These are phyloP conservation scores for Jaltomata sinuosa DNA, from an alignment of 257 asterid genomes.

Conservation along the genomic window DNA sequence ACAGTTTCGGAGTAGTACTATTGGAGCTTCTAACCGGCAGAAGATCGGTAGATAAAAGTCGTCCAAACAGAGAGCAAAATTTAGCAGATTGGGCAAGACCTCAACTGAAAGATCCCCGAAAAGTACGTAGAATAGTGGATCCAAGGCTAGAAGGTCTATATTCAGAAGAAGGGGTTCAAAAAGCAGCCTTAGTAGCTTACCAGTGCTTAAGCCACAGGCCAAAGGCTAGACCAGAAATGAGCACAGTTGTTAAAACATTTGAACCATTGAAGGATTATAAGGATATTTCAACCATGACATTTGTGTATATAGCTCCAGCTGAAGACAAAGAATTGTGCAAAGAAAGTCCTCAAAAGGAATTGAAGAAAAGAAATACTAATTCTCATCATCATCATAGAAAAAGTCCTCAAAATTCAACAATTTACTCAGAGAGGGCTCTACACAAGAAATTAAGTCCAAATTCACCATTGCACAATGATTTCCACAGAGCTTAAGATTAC, in stretches of 20 bases:
- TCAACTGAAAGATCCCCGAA: constrained; percentile 1
- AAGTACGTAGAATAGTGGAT: constrained; percentile 12
- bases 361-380: background rate
- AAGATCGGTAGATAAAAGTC: constrained; percentile 9
- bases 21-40: constrained; percentile 15
- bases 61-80: constrained; percentile 12
- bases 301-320: constrained; percentile 13
- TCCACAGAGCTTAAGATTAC: background rate
- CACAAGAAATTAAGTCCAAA: background rate
- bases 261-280: constrained; percentile 18
- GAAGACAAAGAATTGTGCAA: constrained; percentile 23
- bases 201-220: constrained; percentile 26
- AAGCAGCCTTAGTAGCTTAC: constrained; percentile 24
- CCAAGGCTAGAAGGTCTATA: constrained; percentile 19
- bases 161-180: constrained; percentile 18
- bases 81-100: constrained; percentile 20
- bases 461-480: background rate
- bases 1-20: constrained; percentile 19
- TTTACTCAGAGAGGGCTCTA: background rate
- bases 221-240: constrained; percentile 23
- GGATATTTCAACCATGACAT: constrained; percentile 10
- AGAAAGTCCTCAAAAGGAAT: background rate
- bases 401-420: background rate
- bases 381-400: background rate
- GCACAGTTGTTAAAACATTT: constrained; percentile 16